Percentiles rank a stretch among this genome's conserved stretches.
Conservation (phyloP, 83 land plant genomes). For the Isoetes engelmannii region DNA sequence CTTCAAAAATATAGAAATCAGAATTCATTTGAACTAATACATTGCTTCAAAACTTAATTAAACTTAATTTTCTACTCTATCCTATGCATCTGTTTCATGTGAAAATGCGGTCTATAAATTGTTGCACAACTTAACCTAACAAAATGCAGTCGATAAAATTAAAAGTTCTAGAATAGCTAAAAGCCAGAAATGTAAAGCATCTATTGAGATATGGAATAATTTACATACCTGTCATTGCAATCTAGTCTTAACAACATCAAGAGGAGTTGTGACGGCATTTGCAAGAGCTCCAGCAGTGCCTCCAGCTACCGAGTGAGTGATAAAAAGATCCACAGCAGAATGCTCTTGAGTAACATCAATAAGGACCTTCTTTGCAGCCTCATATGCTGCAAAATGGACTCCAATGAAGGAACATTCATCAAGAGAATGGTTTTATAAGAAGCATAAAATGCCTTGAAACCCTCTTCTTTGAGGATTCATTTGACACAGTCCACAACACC, state of each 20-base stretch:
- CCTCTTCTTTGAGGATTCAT: conserved; percentile 25
- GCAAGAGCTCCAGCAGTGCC: conserved; percentile 39
- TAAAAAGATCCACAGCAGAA: conserved; percentile 39
- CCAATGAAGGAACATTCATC: conserved; percentile 39
- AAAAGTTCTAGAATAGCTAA: too few relatives aligned
- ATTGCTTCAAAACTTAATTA: too few relatives aligned
- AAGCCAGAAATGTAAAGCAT: not conserved
- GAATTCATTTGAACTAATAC: too few relatives aligned
- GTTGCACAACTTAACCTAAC: too few relatives aligned
- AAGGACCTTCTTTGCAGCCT: conserved; percentile 40
- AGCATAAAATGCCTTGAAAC: conserved; percentile 31
- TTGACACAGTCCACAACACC: conserved; percentile 34
- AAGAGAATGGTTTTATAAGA: conserved; percentile 34
- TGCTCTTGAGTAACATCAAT: conserved; percentile 23
- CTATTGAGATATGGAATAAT: not conserved
- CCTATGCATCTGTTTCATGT: too few relatives aligned
- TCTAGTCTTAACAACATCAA: conserved; percentile 36
- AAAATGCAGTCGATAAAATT: too few relatives aligned
- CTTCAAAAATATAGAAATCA: too few relatives aligned
- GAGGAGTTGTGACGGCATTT: conserved; percentile 30
- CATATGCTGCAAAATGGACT: conserved; percentile 41
- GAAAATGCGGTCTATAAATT: too few relatives aligned
- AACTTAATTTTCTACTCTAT: too few relatives aligned
- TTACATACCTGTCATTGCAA: conserved; percentile 24
- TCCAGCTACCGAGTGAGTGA: conserved; percentile 53